phyloP scores from a whole-genome alignment of 1,284 basidiomycete genomes.

The Heterobasidion irregulare region DNA sequence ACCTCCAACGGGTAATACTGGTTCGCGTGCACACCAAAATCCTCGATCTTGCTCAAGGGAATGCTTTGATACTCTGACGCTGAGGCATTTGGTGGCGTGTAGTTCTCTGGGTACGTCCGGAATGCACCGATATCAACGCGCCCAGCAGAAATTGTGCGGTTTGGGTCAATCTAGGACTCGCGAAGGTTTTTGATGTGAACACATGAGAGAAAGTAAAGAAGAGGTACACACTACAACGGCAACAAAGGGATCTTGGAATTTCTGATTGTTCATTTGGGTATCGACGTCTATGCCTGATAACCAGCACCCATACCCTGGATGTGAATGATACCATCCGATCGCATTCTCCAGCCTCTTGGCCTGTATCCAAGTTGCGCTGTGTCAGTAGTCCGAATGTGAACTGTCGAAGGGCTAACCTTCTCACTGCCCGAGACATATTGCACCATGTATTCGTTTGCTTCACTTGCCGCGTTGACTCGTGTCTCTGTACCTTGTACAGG shows the following conservation, averaged over 20 bases:
- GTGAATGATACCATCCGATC: slow-evolving; percentile 99
- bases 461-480: slow-evolving; percentile 91
- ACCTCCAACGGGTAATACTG: slow-evolving; percentile 93
- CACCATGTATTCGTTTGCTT: slow-evolving; percentile 99
- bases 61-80: slow-evolving; percentile 90
- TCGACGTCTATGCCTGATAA: slow-evolving; percentile 94
- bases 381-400: not conserved
- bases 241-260: slow-evolving; percentile 93
- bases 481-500: slow-evolving; percentile 99
- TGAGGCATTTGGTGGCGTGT: slow-evolving; percentile 67
- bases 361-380: slow-evolving; percentile 25
- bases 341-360: slow-evolving; percentile 81
- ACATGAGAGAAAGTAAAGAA: not conserved
- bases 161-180: slow-evolving; percentile 80
- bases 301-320: slow-evolving; percentile 98
- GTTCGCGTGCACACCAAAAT: slow-evolving; percentile 97
- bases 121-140: slow-evolving; percentile 99
- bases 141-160: slow-evolving; percentile 94
- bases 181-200: not conserved
- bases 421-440: slow-evolving; percentile 79
- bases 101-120: slow-evolving; percentile 90
- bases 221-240: slow-evolving; percentile 78
- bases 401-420: slow-evolving; percentile 44
- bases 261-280: slow-evolving; percentile 93
- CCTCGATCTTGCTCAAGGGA: slow-evolving; percentile 91